A percentile compares a stretch with the other conserved stretches of the same genome.
Evolutionary conservation across 2,329 filamentous ascomycete genomes (phyloP).

Genomic region (Fusarium sp.): DNA sequence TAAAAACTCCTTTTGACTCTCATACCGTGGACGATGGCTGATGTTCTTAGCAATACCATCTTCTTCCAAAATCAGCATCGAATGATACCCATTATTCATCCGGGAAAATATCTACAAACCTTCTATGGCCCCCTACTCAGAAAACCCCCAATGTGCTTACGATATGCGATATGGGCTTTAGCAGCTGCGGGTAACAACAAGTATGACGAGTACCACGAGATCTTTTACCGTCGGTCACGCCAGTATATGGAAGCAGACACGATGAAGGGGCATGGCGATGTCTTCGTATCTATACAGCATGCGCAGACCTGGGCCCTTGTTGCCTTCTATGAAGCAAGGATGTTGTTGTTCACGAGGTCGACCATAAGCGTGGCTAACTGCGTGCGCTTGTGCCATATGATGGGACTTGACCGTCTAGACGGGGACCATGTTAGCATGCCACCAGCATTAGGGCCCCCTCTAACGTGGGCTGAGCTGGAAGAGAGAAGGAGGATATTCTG

Average conservation of each 20-base stretch:
- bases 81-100: constrained; percentile 81
- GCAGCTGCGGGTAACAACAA: constrained; percentile 78
- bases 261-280: constrained; percentile 85
- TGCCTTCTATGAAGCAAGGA: constrained; percentile 83
- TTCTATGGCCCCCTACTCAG: constrained; percentile 78
- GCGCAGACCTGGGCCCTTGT: constrained; percentile 84
- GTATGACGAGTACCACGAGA: constrained; percentile 76
- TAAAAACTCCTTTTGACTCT: constrained; percentile 56
- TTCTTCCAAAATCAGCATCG: constrained; percentile 83
- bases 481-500: constrained; percentile 89
- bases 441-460: constrained; percentile 77
- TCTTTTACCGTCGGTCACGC: constrained; percentile 84
- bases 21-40: constrained; percentile 3
- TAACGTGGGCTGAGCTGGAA: constrained; percentile 80
- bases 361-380: constrained; percentile 83
- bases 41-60: constrained; percentile 67
- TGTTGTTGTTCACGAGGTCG: constrained; percentile 85
- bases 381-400: constrained; percentile 80
- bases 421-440: constrained; percentile 73
- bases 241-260: constrained; percentile 88
- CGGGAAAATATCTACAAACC: constrained; percentile 77
- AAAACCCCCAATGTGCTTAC: constrained; percentile 83
- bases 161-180: constrained; percentile 90
- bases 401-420: constrained; percentile 85
- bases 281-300: constrained; percentile 81